phyloP scores from a whole-genome alignment of 768 basidiomycete species.

The Kwoniella dejecticola region DNA sequence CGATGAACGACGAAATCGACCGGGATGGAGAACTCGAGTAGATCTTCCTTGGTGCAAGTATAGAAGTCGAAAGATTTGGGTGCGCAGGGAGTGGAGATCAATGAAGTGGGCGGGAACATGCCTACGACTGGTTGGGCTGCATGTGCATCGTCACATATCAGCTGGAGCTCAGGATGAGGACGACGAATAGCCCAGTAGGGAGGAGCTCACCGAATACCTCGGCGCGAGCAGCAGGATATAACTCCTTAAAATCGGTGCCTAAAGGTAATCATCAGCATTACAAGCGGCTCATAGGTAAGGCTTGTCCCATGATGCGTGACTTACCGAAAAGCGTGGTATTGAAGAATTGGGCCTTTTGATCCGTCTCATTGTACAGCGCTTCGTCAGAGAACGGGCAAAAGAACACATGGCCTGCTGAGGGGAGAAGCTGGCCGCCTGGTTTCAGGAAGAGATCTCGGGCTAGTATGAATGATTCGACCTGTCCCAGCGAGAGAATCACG shows the following conservation, averaged over 20 bases:
- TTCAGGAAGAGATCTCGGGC: slow-evolving; percentile 53
- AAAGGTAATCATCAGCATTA: no score
- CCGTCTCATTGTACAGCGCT: slow-evolving; percentile 51
- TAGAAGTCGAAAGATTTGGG: slow-evolving; percentile 54
- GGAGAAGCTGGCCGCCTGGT: slow-evolving; percentile 48
- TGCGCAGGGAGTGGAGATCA: slow-evolving; percentile 40
- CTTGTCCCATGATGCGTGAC: not conserved
- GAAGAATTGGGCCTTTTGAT: slow-evolving; percentile 54
- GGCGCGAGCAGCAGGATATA: slow-evolving; percentile 43
- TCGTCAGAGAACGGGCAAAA: slow-evolving; percentile 53
- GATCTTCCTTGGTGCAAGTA: slow-evolving; percentile 38
- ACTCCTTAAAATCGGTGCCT: slow-evolving; percentile 48
- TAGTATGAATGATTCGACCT: slow-evolving; percentile 54
- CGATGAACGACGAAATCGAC: slow-evolving; percentile 47
- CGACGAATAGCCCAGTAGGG: no score
- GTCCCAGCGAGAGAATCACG: not conserved
- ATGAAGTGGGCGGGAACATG: slow-evolving; percentile 48
- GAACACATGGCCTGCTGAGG: slow-evolving; percentile 49
- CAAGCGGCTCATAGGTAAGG: slow-evolving; percentile 6
- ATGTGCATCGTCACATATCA: not conserved
- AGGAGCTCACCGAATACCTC: slow-evolving; percentile 52
- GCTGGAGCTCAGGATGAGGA: no score
- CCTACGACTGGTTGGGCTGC: slow-evolving; percentile 53
- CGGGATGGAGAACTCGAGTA: slow-evolving; percentile 48
- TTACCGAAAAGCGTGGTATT: slow-evolving; percentile 51